Conservation (phyloP, 2,329 filamentous ascomycete species). For the Aquanectria penicillioides region DNA sequence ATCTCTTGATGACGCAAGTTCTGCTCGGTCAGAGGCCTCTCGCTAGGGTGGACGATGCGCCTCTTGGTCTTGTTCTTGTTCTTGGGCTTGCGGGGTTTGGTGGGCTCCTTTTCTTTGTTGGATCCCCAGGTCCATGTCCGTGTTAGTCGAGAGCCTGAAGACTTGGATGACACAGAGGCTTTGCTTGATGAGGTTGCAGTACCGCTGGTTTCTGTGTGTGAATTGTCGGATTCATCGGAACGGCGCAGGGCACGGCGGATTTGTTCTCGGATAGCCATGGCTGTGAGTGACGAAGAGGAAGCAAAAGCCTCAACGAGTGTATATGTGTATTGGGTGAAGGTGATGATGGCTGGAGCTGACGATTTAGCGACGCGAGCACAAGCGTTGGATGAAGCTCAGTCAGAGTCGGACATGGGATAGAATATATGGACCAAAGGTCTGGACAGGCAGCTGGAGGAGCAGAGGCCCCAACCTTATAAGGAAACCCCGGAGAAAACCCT, state of each 20-base stretch:
- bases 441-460: not conserved
- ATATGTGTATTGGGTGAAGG: too few species aligned
- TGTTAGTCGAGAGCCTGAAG: slow-evolving; percentile 40
- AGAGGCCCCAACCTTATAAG: slow-evolving; percentile 18
- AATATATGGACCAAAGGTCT: slow-evolving; percentile 8
- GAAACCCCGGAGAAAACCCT: slow-evolving; percentile 40
- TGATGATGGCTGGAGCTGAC: slow-evolving; percentile 3
- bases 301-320: too few species aligned
- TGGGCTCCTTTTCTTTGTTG: slow-evolving; percentile 41
- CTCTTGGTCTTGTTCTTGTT: slow-evolving; percentile 42
- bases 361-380: too few species aligned
- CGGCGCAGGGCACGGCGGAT: slow-evolving; percentile 53
- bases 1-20: slow-evolving; percentile 60
- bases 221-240: slow-evolving; percentile 44
- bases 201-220: slow-evolving; percentile 45
- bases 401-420: not conserved
- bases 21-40: slow-evolving; percentile 55
- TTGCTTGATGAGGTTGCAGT: slow-evolving; percentile 44
- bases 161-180: slow-evolving; percentile 44
- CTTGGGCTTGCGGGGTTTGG: slow-evolving; percentile 45
- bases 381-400: too few species aligned
- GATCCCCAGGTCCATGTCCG: slow-evolving; percentile 46
- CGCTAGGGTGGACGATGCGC: slow-evolving; percentile 52
- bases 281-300: slow-evolving; percentile 3
- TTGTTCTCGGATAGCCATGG: slow-evolving; percentile 55